Conservation (phyloP, 768 basidiomycete species). For the Rossbeevera mucosa region DNA sequence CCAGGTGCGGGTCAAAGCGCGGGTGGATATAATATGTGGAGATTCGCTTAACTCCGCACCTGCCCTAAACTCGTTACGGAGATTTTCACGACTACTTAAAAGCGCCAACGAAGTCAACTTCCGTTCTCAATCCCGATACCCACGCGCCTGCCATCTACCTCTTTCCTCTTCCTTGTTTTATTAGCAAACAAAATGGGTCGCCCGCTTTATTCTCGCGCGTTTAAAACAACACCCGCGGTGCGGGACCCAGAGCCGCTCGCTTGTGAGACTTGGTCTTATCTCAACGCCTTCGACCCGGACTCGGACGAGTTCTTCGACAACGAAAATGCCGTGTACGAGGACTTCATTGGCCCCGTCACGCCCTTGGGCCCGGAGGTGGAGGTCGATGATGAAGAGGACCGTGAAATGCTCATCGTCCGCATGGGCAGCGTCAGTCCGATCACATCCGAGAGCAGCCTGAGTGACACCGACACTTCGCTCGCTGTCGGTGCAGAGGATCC, state of each 20-base stretch:
- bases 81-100: slow-evolving; percentile 10
- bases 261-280: slow-evolving; percentile 59
- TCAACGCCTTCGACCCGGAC: slow-evolving; percentile 73
- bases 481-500: slow-evolving; percentile 41
- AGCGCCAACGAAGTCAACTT: neutral
- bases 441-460: slow-evolving; percentile 40
- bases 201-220: slow-evolving; percentile 50
- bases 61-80: slow-evolving; percentile 28
- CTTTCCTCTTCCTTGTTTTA: slow-evolving; percentile 23
- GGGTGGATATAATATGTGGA: too few species aligned
- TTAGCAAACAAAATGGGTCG: slow-evolving; percentile 48
- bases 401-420: slow-evolving; percentile 31
- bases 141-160: neutral
- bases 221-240: slow-evolving; percentile 36
- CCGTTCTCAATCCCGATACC: slow-evolving; percentile 8
- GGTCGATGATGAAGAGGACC: slow-evolving; percentile 24
- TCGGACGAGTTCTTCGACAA: slow-evolving; percentile 69
- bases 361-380: slow-evolving; percentile 5
- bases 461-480: slow-evolving; percentile 48
- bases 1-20: too few species aligned
- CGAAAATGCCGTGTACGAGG: slow-evolving; percentile 60
- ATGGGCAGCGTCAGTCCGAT: slow-evolving; percentile 34
- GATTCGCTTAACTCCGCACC: slow-evolving; percentile 29
- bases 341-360: slow-evolving; percentile 47
- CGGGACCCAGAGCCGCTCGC: slow-evolving; percentile 39